A percentile compares a stretch with the other conserved stretches of the same genome.
These are phyloP conservation scores for Pythium insidiosum DNA, from an alignment of 352 stramenopile species.

Conservation along the genomic window DNA sequence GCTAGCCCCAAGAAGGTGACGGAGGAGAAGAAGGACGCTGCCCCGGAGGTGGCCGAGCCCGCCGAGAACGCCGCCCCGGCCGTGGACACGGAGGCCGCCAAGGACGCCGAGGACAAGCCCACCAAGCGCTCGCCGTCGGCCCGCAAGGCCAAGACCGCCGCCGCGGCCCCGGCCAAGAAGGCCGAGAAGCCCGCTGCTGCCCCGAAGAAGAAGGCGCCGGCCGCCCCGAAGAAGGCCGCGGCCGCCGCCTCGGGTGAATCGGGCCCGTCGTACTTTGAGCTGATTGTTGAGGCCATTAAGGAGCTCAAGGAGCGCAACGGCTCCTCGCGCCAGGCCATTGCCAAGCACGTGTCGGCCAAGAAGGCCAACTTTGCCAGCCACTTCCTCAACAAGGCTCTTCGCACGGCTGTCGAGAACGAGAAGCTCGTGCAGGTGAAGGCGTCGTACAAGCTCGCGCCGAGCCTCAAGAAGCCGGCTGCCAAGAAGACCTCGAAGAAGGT, in stretches of 20 bases:
- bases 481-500: constrained; percentile 68
- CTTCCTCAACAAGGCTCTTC: constrained; percentile 87
- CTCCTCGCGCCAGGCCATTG: constrained; percentile 87
- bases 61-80: constrained; percentile 8
- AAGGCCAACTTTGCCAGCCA: constrained; percentile 78
- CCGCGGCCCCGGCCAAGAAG: constrained; percentile 31
- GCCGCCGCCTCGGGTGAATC: constrained; percentile 18
- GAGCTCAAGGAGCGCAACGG: constrained; percentile 91
- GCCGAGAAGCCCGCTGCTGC: constrained; percentile 10
- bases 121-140: constrained; percentile 41
- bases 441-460: constrained; percentile 70
- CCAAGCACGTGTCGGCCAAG: constrained; percentile 84
- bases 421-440: constrained; percentile 86
- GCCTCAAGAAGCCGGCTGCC: constrained; percentile 54
- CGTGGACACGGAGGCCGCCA: constrained; percentile 8
- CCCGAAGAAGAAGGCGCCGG: constrained; percentile 15
- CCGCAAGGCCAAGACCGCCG: constrained; percentile 59
- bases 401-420: constrained; percentile 77
- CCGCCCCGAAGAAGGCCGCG: constrained; percentile 19
- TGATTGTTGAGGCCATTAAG: constrained; percentile 87
- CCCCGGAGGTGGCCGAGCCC: not conserved
- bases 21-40: constrained; percentile 14
- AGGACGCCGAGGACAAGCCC: constrained; percentile 12
- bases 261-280: constrained; percentile 80
- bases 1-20: constrained; percentile 24